Conservation (phyloP, 2,329 filamentous ascomycete species). For the Aureobasidium namibiae region DNA sequence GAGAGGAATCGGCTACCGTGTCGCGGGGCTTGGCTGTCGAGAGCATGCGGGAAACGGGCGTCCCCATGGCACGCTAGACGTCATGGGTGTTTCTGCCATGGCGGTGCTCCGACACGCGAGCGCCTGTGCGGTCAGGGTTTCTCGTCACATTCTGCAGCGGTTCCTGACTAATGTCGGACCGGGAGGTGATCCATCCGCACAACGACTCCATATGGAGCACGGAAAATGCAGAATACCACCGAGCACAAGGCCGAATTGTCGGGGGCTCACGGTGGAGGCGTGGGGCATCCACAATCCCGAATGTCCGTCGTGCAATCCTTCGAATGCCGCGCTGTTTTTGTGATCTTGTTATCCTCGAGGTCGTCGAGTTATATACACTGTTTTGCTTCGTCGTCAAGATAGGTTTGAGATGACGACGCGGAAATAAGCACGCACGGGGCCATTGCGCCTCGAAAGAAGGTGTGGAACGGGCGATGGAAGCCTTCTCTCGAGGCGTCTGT, state of each 20-base stretch:
- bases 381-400: not conserved
- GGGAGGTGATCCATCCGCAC: not conserved
- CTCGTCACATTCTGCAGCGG: not conserved
- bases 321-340: not conserved
- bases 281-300: conserved; percentile 1
- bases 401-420: not conserved
- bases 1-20: not conserved
- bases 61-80: conserved; percentile 11
- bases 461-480: not conserved
- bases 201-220: conserved; percentile 2
- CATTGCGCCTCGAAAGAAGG: not conserved
- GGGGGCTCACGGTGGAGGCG: conserved; percentile 1
- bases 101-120: not conserved
- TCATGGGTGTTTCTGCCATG: conserved; percentile 4
- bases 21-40: not conserved
- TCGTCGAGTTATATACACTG: too few species aligned
- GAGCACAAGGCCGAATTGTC: conserved; percentile 8
- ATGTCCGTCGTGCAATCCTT: not conserved
- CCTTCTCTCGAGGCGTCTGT: conserved; percentile 5
- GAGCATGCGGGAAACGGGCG: not conserved
- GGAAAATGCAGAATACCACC: conserved; percentile 2
- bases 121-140: not conserved
- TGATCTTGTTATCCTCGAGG: not conserved
- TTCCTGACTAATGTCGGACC: not conserved
- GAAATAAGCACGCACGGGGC: not conserved